Conservation (phyloP, 345 rosid genomes). For the Pseudoturritis turrita region DNA sequence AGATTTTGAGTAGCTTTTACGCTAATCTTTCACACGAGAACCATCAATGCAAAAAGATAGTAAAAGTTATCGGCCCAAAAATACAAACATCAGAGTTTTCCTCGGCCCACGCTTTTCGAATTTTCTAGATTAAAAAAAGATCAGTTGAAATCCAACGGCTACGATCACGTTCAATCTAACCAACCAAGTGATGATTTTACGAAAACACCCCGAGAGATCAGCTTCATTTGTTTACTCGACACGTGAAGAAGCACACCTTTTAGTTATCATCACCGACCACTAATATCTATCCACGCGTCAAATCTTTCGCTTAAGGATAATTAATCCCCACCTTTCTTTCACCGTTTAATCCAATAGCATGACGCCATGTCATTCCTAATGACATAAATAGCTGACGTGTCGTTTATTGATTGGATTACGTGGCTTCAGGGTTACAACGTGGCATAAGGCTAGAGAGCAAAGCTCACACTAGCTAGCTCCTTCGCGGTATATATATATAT, state of each 20-base stretch:
- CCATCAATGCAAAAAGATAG: not conserved
- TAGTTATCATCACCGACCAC: not conserved
- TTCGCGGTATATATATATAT: not conserved
- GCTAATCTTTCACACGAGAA: constrained; percentile 7
- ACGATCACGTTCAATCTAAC: constrained; percentile 18
- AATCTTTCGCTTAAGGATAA: not conserved
- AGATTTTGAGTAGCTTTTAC: constrained; percentile 21
- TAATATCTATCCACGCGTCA: constrained; percentile 17
- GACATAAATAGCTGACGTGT: constrained; percentile 34
- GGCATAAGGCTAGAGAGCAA: not conserved
- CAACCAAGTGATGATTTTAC: constrained; percentile 6
- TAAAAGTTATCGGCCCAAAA: not conserved
- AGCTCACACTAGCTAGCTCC: constrained; percentile 15
- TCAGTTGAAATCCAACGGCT: constrained; percentile 24
- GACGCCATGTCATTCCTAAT: constrained; percentile 35
- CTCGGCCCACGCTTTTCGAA: constrained; percentile 17
- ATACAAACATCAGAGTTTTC: not conserved
- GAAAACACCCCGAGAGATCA: constrained; percentile 23
- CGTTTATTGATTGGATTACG: not conserved
- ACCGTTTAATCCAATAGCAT: constrained; percentile 26
- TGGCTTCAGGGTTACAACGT: constrained; percentile 11
- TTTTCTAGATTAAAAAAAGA: not conserved
- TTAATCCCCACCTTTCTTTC: not conserved
- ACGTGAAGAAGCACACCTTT: constrained; percentile 25
- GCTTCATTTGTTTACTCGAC: constrained; percentile 6